Evolutionary conservation across 345 rosid genomes (phyloP).

Genomic region (Pelargonium nanum): DNA sequence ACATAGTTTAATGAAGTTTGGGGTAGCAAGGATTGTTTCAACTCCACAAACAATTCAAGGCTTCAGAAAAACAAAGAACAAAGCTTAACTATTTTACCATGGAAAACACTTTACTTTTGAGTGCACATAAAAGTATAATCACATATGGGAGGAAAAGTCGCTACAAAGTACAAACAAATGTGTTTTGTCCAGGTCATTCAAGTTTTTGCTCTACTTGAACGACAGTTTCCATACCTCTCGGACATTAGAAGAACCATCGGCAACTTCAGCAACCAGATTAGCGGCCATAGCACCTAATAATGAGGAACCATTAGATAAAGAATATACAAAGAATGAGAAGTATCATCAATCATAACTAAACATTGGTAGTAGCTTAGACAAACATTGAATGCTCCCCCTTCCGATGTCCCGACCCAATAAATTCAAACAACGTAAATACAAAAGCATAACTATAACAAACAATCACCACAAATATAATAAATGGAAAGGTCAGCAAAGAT

Average conservation of each 20-base stretch:
- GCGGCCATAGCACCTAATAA: slow-evolving; percentile 51
- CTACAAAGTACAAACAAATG: not conserved
- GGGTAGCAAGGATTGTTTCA: too few species aligned
- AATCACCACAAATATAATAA: too few species aligned
- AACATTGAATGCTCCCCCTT: too few species aligned
- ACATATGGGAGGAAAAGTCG: not conserved
- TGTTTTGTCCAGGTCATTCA: not conserved
- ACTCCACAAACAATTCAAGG: too few species aligned
- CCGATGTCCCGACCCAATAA: not conserved
- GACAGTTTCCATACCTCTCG: slow-evolving; percentile 91
- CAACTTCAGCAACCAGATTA: slow-evolving; percentile 60
- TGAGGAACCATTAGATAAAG: not conserved
- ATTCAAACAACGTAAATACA: not conserved
- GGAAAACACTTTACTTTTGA: too few species aligned
- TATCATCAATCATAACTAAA: too few species aligned
- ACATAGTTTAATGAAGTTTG: too few species aligned
- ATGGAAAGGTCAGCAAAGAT: not conserved
- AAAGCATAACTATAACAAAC: not conserved
- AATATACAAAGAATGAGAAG: too few species aligned
- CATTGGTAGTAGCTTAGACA: too few species aligned
- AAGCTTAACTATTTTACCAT: too few species aligned
- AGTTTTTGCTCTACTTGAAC: slow-evolving; percentile 10
- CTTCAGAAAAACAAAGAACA: too few species aligned
- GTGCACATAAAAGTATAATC: too few species aligned
- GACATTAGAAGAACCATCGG: slow-evolving; percentile 85